Evolutionary conservation across 2,329 filamentous ascomycete species (phyloP).

Genomic region (Hypoxylon sp.): DNA sequence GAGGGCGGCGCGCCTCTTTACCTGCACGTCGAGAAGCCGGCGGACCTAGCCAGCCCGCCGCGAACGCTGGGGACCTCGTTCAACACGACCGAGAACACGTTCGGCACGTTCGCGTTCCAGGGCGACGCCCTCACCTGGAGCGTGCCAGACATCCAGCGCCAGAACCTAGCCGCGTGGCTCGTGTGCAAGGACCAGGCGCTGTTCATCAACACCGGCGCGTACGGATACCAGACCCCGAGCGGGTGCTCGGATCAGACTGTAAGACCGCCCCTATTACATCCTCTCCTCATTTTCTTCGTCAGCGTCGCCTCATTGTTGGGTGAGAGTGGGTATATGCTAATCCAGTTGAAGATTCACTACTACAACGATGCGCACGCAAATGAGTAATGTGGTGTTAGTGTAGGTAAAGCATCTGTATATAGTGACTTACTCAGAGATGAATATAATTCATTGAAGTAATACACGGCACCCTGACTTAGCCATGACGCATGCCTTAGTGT

Average conservation of each 20-base stretch:
- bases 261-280: conserved; percentile 44
- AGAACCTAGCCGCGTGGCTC: conserved; percentile 72
- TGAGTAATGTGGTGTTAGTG: conserved; percentile 15
- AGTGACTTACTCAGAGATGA: background rate
- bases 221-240: conserved; percentile 69
- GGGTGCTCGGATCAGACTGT: conserved; percentile 73
- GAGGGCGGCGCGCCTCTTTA: conserved; percentile 59
- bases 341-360: conserved; percentile 36
- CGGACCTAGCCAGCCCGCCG: conserved; percentile 58
- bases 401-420: background rate
- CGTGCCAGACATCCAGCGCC: conserved; percentile 63
- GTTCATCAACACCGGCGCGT: conserved; percentile 73
- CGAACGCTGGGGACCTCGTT: conserved; percentile 68
- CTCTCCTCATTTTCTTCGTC: background rate
- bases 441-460: background rate
- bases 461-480: background rate
- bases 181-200: conserved; percentile 67
- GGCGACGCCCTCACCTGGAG: conserved; percentile 73
- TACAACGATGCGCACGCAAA: conserved; percentile 42
- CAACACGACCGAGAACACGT: conserved; percentile 65
- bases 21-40: conserved; percentile 63
- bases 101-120: conserved; percentile 70
- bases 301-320: background rate
- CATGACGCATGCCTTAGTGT: background rate
- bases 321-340: conserved; percentile 11